phyloP scores from a whole-genome alignment of 331 rosid genomes.

The Pyracantha coccinea region DNA sequence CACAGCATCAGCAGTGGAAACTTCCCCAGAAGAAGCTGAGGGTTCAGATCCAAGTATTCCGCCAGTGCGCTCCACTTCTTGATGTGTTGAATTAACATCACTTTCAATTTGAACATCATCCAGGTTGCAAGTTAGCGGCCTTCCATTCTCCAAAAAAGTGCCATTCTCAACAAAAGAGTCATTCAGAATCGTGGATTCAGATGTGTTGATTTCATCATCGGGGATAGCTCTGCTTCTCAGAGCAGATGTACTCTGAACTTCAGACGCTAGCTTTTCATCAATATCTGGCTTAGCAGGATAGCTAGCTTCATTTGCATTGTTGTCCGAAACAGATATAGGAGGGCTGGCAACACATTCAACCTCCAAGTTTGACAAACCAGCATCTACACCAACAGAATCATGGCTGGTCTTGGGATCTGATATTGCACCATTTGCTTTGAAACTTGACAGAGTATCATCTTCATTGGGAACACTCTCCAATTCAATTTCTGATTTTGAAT shows the following conservation, averaged over 20 bases:
- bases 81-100: not conserved
- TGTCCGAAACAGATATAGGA: not conserved
- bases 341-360: constrained; percentile 8
- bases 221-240: constrained; percentile 11
- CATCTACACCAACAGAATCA: constrained; percentile 3
- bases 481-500: constrained; percentile 4
- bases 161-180: constrained; percentile 1
- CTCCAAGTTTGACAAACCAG: constrained; percentile 7
- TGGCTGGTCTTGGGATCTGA: constrained; percentile 4
- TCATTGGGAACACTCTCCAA: not conserved
- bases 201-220: constrained; percentile 8
- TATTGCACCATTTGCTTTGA: not conserved
- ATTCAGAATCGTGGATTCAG: constrained; percentile 14
- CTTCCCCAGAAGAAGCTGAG: constrained; percentile 25
- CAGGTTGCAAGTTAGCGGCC: constrained; percentile 1
- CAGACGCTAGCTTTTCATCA: constrained; percentile 16
- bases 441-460: constrained; percentile 2
- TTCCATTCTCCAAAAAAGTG: constrained; percentile 5
- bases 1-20: constrained; percentile 22
- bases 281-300: not conserved
- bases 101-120: constrained; percentile 13
- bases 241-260: constrained; percentile 17
- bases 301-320: not conserved
- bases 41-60: constrained; percentile 24
- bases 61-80: constrained; percentile 5